Base-by-base conservation (phyloP, 2,329 filamentous ascomycete genomes). In the Beauveria bassiana region DNA sequence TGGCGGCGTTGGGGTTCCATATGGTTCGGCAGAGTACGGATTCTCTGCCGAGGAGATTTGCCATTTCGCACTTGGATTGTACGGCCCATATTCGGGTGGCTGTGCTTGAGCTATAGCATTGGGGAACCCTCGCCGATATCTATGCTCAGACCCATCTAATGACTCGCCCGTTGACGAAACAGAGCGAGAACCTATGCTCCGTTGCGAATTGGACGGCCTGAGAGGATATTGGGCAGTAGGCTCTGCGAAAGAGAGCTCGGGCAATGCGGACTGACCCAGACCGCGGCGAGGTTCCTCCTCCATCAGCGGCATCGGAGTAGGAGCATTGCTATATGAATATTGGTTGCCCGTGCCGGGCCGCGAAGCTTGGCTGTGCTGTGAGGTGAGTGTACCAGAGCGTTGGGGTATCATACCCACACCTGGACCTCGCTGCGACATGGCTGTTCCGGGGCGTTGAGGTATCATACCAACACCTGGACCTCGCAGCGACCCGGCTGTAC, bases 401-500 rank as follows among this genome's bases (percentile, higher is more conserved):
- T 69, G 67, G 2, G 53, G 74, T 12, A 51, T 10, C 46, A 59
- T 45, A 5, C 56, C 56, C 1, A 24, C 8, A 24, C 34, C 56
- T 26, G 28, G 31, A 56, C 70, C 73, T 28, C 72, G 67, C 31
- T 75, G 74, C 0, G 74, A 76, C 50, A 67, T 69, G 5, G 74
- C 66, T 18, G 76, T 78, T 20, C 70, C 71, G 9, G 73, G 69
- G 28, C 72, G 74, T 1, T 68, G 67, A 2, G 54, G 74, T 12
- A 31, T 20, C 34, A 59, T 51, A 12, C 34, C 56, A 10, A 38
- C 16, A 18, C 18, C 20, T 31, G 42, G 46, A 55, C 70, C 73
- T 26, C 72, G 67, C 31, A 74, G 74, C 0, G 74, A 76, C 54
- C 68, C 69, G 3, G 74, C 66, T 18, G 76, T 78, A 24, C 70